Evolutionary conservation across 805 yeast genomes (phyloP).

Genomic region (Candida anglica): DNA sequence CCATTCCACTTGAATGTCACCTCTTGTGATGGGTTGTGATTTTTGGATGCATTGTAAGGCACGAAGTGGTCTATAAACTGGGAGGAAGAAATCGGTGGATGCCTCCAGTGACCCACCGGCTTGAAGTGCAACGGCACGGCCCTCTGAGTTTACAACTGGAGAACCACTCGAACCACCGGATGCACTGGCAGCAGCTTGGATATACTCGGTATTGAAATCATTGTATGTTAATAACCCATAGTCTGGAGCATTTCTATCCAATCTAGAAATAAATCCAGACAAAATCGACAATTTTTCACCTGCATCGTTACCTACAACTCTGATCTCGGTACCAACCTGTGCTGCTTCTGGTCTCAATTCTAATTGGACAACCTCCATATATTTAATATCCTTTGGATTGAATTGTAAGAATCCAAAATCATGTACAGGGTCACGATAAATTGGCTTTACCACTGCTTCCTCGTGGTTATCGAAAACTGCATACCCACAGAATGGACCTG

Average conservation of each 20-base stretch:
- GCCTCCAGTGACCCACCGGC: slow-evolving; percentile 94
- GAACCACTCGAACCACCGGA: slow-evolving; percentile 96
- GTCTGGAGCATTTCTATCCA: slow-evolving; percentile 93
- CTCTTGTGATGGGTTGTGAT: slow-evolving; percentile 64
- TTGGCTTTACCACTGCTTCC: slow-evolving; percentile 80
- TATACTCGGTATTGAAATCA: slow-evolving; percentile 91
- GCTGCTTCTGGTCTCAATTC: slow-evolving; percentile 78
- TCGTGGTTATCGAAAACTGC: slow-evolving; percentile 94
- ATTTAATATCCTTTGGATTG: slow-evolving; percentile 66
- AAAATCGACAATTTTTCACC: slow-evolving; percentile 89
- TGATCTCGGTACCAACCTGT: slow-evolving; percentile 85
- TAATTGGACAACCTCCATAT: slow-evolving; percentile 66
- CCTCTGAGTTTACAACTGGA: slow-evolving; percentile 89
- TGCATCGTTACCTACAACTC: slow-evolving; percentile 95
- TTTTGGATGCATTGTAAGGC: slow-evolving; percentile 74
- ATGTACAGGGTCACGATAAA: slow-evolving; percentile 91
- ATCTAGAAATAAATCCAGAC: slow-evolving; percentile 79
- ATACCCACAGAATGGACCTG: slow-evolving; percentile 90
- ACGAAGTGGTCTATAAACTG: slow-evolving; percentile 76
- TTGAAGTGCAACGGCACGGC: slow-evolving; percentile 84
- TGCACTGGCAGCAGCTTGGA: slow-evolving; percentile 94
- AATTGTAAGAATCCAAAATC: slow-evolving; percentile 89
- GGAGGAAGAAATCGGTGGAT: slow-evolving; percentile 89
- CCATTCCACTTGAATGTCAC: slow-evolving; percentile 93
- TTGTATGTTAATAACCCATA: slow-evolving; percentile 85